Evolutionary conservation across 2,329 filamentous ascomycete genomes (phyloP), one percentile per base, ranked within the genome.

Genomic region (Diatrype stigma): DNA sequence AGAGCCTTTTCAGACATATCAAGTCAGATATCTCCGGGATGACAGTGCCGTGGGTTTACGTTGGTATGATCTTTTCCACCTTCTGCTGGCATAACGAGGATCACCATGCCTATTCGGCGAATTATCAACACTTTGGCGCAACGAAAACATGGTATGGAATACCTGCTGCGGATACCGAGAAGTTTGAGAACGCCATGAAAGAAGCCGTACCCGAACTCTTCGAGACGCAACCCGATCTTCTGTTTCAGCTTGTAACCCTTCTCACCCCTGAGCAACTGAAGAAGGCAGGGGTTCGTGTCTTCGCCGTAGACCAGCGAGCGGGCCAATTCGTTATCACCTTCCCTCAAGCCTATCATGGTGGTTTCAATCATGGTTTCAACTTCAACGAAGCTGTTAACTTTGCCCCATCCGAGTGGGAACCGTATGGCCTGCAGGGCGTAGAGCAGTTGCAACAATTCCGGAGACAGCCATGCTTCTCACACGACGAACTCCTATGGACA

Each of bases 51-150:
- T 99, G 94, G 94, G 84, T 99, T 3, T 99, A 99, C 65, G 94
- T 99, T 3, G 94, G 94, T 55, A 99, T 99, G 94, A 95, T 96
- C 37, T 99, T 99, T 67, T 99, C 94, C 0, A 97, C 94, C 0
- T 99, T 99, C 65, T 99, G 94, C 70, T 99, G 94, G 94, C 94
- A 99, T 68, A 96, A 96, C 57, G 94, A 99, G 65, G 94, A 99
- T 63, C 94, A 99, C 65, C 96, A 96, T 66, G 87, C 94, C 2
- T 99, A 97, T 67, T 99, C 94, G 1, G 89, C 94, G 48, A 99
- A 99, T 60, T 99, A 97, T 63, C 94, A 99, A 67, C 94, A 99
- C 63, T 96, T 99, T 63, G 94, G 94, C 10, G 91, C 92, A 1
- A 99, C 94, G 2, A 99, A 99, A 73, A 99, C 94, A 0, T 99